Evolutionary conservation across 768 basidiomycete genomes (phyloP).

Genomic region (Kwoniella botswanensis): DNA sequence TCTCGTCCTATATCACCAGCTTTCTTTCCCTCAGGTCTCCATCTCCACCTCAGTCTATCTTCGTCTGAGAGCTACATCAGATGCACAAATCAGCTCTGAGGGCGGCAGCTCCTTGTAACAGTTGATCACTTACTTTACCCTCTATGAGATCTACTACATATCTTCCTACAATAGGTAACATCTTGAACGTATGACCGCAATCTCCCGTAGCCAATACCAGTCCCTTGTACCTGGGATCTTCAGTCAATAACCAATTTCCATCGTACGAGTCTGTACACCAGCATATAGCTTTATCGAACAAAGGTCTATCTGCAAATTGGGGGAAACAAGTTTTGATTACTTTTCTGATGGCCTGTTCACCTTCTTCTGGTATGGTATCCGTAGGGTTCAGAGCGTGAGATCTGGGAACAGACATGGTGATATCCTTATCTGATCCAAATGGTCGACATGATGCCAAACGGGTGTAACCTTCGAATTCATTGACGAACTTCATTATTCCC

Average conservation of each 20-base stretch:
- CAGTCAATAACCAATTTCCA: slow-evolving; percentile 47
- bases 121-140: slow-evolving; percentile 38
- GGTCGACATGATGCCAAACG: slow-evolving; percentile 33
- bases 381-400: slow-evolving; percentile 54
- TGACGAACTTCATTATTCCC: slow-evolving; percentile 48
- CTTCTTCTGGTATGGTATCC: slow-evolving; percentile 52
- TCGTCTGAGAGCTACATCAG: slow-evolving; percentile 17
- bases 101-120: too few relatives aligned
- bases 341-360: slow-evolving; percentile 32
- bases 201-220: slow-evolving; percentile 52
- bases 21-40: slow-evolving; percentile 30
- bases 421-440: slow-evolving; percentile 31
- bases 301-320: slow-evolving; percentile 15
- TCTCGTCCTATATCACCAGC: slow-evolving; percentile 25
- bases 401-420: slow-evolving; percentile 51
- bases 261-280: slow-evolving; percentile 54
- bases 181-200: slow-evolving; percentile 48
- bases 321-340: slow-evolving; percentile 51
- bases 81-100: background rate
- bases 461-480: slow-evolving; percentile 56
- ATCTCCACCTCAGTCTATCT: slow-evolving; percentile 26
- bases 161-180: slow-evolving; percentile 45
- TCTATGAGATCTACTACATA: slow-evolving; percentile 51
- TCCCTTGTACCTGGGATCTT: slow-evolving; percentile 42
- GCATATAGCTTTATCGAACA: slow-evolving; percentile 44